These are phyloP conservation scores for Penicillium simplicissimum DNA, from an alignment of 495 filamentous ascomycete species.

Conservation along the genomic window DNA sequence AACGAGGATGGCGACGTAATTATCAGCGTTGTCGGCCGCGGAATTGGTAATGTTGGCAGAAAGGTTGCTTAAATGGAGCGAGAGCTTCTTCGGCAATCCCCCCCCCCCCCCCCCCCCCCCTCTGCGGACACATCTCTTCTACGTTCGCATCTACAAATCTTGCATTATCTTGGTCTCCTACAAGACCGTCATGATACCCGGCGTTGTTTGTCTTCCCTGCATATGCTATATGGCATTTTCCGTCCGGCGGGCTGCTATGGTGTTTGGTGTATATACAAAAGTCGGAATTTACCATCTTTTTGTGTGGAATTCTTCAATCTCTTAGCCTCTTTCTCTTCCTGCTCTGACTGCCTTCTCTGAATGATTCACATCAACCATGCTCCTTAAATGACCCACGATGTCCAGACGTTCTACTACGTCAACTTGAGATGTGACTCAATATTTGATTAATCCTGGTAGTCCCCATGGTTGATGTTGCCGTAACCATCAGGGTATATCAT, in stretches of 20 bases:
- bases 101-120: background rate
- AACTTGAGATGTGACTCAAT: no score
- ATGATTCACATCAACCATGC: no score
- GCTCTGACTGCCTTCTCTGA: no score
- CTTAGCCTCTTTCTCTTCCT: no score
- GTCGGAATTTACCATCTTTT: background rate
- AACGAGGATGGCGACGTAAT: constrained; percentile 71
- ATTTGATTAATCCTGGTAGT: no score
- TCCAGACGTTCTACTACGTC: no score
- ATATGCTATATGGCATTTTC: constrained; percentile 18
- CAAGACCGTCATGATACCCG: constrained; percentile 27
- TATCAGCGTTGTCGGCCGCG: constrained; percentile 87
- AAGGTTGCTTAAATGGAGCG: constrained; percentile 71
- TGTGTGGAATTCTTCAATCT: no score
- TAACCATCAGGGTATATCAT: no score
- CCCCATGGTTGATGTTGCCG: no score
- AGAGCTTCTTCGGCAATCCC: no score
- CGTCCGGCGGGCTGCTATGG: background rate
- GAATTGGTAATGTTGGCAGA: constrained; percentile 92
- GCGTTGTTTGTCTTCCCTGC: constrained; percentile 14
- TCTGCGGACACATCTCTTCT: background rate
- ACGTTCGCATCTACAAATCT: constrained; percentile 2
- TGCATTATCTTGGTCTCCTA: constrained; percentile 7
- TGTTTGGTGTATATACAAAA: constrained; percentile 13
- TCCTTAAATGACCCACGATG: no score